These are phyloP conservation scores for Fusarium bactridioides DNA, from an alignment of 2,329 filamentous ascomycete genomes.

Conservation along the genomic window DNA sequence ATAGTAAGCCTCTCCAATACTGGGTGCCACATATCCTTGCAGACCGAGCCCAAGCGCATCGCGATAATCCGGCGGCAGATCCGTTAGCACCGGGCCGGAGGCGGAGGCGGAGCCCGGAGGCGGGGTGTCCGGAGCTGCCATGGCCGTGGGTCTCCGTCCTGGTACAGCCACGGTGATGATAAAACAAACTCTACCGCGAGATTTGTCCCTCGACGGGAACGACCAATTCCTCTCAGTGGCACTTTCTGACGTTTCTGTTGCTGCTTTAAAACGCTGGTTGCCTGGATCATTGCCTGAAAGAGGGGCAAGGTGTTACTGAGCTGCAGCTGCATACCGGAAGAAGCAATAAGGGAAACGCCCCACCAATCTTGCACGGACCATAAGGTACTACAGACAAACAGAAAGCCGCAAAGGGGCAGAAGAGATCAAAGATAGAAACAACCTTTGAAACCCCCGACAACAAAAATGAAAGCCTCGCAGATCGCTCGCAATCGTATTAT, in stretches of 20 bases:
- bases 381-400: neutral
- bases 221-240: neutral
- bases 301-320: conserved; percentile 17
- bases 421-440: too few relatives aligned
- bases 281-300: neutral
- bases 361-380: conserved; percentile 11
- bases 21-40: conserved; percentile 22
- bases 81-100: conserved; percentile 13
- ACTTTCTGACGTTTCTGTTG: conserved; percentile 20
- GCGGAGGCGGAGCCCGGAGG: conserved; percentile 13
- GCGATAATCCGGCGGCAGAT: conserved; percentile 16
- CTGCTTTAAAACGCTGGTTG: conserved; percentile 33
- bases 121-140: conserved; percentile 28
- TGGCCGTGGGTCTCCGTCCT: neutral
- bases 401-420: neutral
- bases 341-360: neutral
- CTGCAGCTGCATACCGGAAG: conserved; percentile 10
- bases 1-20: conserved; percentile 32
- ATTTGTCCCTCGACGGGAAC: neutral
- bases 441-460: neutral
- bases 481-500: conserved; percentile 38
- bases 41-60: conserved; percentile 24
- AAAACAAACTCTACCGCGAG: neutral
- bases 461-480: conserved; percentile 25
- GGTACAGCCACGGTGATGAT: neutral